These are phyloP conservation scores for Gaeumannomyces sp. DNA, from an alignment of 2,329 filamentous ascomycete species.

Conservation along the genomic window DNA sequence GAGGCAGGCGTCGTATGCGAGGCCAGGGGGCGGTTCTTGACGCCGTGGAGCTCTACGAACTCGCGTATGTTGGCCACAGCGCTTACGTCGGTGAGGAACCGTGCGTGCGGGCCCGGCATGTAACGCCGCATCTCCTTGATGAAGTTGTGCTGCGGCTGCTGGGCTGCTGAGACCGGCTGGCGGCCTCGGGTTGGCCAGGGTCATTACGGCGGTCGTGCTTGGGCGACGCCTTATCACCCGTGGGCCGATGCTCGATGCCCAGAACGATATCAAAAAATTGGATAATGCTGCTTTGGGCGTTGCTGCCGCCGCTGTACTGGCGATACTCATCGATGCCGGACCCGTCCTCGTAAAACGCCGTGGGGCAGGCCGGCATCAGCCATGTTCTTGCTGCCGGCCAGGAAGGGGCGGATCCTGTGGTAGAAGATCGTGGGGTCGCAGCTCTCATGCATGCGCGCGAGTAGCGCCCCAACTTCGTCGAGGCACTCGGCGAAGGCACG, in stretches of 20 bases:
- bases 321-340: slow-evolving; percentile 62
- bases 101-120: slow-evolving; percentile 89
- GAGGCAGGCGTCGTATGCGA: slow-evolving; percentile 88
- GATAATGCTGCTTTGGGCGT: slow-evolving; percentile 92
- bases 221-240: slow-evolving; percentile 59
- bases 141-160: slow-evolving; percentile 67
- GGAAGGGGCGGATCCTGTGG: slow-evolving; percentile 88
- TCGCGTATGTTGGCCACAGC: slow-evolving; percentile 79
- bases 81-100: slow-evolving; percentile 77
- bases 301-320: slow-evolving; percentile 89
- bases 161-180: slow-evolving; percentile 22
- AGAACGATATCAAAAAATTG: slow-evolving; percentile 96
- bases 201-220: not conserved
- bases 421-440: slow-evolving; percentile 96
- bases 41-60: slow-evolving; percentile 61
- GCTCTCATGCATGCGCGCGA: slow-evolving; percentile 89
- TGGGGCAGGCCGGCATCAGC: slow-evolving; percentile 81
- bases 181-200: not conserved
- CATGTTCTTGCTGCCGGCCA: slow-evolving; percentile 97
- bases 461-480: slow-evolving; percentile 71
- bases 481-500: slow-evolving; percentile 77
- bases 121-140: slow-evolving; percentile 95
- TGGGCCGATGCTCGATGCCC: slow-evolving; percentile 84
- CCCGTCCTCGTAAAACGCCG: slow-evolving; percentile 85
- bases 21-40: slow-evolving; percentile 56